phyloP scores from a whole-genome alignment of 2,329 filamentous ascomycete genomes.

The Fusarium sp. region DNA sequence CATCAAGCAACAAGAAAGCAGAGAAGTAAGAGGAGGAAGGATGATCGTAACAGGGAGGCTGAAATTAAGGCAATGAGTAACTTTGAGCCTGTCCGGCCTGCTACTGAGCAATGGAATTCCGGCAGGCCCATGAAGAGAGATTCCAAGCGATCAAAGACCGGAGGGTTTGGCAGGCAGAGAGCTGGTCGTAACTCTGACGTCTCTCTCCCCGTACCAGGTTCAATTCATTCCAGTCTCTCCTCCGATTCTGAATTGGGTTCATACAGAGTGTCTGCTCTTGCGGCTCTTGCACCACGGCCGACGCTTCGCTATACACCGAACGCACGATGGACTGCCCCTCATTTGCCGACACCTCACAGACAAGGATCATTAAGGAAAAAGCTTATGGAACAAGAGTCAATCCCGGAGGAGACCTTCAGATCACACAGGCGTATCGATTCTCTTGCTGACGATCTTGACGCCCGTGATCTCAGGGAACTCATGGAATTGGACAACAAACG shows the following conservation, averaged over 20 bases:
- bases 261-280: constrained; percentile 83
- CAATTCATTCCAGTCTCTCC: constrained; percentile 81
- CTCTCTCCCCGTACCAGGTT: constrained; percentile 79
- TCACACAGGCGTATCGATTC: constrained; percentile 73
- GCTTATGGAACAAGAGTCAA: constrained; percentile 62
- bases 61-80: constrained; percentile 89
- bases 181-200: constrained; percentile 76
- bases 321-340: constrained; percentile 65
- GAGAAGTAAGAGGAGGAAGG: constrained; percentile 79
- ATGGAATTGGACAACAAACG: constrained; percentile 90
- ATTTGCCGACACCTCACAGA: constrained; percentile 59
- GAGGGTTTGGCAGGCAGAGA: constrained; percentile 62
- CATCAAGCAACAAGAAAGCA: constrained; percentile 71
- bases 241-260: constrained; percentile 76
- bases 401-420: constrained; percentile 70
- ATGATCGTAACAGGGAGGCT: constrained; percentile 82
- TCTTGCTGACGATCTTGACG: constrained; percentile 86
- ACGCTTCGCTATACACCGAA: constrained; percentile 80
- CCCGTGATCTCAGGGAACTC: constrained; percentile 84
- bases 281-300: constrained; percentile 86
- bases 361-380: constrained; percentile 64
- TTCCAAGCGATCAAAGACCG: constrained; percentile 73
- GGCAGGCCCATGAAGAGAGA: constrained; percentile 71
- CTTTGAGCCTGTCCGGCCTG: constrained; percentile 72
- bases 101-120: constrained; percentile 68